These are phyloP conservation scores for Colletotrichum destructivum DNA, from an alignment of 2,329 filamentous ascomycete species.

Conservation along the genomic window DNA sequence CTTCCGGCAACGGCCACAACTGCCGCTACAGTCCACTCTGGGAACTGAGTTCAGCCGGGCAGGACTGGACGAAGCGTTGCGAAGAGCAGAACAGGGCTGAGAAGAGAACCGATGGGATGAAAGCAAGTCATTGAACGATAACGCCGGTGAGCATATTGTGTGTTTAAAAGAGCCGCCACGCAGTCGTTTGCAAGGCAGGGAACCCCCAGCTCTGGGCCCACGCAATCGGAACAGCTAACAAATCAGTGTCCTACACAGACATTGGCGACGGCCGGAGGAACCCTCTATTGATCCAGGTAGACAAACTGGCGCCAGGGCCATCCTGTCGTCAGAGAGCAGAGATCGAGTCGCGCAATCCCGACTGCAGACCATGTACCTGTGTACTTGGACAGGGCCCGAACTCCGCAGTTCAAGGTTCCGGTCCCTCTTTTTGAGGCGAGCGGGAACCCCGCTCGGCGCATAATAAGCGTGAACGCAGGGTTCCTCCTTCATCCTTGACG, in stretches of 20 bases:
- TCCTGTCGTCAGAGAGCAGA: neutral
- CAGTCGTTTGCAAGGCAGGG: conserved; percentile 7
- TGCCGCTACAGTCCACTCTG: neutral
- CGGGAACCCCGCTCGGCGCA: neutral
- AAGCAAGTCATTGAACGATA: neutral
- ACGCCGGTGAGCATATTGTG: neutral
- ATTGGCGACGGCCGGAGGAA: neutral
- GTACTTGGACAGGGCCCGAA: too few species aligned
- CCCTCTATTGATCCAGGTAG: neutral
- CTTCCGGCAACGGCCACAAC: neutral
- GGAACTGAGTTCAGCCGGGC: conserved; percentile 6
- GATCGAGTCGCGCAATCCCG: neutral
- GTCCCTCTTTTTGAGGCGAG: conserved; percentile 1
- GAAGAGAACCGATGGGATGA: conserved; percentile 15
- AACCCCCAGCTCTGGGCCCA: neutral
- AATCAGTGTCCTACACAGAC: neutral
- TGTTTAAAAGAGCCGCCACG: conserved; percentile 6
- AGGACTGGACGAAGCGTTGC: conserved; percentile 16
- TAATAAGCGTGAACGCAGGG: conserved; percentile 1
- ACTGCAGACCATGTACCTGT: neutral
- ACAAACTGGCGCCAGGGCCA: neutral
- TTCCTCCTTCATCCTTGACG: too few species aligned
- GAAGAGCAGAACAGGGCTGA: neutral
- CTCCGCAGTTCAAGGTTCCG: too few species aligned
- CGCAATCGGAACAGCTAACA: neutral